Evolutionary conservation across 805 yeast genomes (phyloP).

Genomic region (Suhomyces xylopsoci): DNA sequence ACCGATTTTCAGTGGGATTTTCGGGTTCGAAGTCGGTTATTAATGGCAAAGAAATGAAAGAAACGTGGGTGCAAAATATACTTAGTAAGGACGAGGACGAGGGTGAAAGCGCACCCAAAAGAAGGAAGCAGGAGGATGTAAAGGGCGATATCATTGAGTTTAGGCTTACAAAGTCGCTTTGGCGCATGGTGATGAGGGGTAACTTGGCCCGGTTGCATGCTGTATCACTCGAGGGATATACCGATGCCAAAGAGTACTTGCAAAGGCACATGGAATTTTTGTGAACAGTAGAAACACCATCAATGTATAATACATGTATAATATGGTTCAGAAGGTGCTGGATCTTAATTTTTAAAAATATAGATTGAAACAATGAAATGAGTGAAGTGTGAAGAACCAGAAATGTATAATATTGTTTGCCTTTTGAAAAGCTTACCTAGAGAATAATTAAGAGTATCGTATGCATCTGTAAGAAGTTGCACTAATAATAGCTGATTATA

Average conservation of each 20-base stretch:
- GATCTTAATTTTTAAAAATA: no score
- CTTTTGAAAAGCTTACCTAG: no score
- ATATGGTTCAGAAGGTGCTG: no score
- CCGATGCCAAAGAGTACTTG: slow-evolving; percentile 20
- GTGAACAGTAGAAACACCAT: no score
- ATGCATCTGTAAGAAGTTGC: no score
- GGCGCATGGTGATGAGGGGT: slow-evolving; percentile 33
- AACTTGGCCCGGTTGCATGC: slow-evolving; percentile 24
- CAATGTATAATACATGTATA: no score
- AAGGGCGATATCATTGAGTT: slow-evolving; percentile 44
- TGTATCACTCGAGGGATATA: slow-evolving; percentile 27
- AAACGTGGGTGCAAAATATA: slow-evolving; percentile 32
- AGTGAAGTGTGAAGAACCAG: no score
- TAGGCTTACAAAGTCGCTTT: slow-evolving; percentile 40
- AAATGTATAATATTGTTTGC: no score
- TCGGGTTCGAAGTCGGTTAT: slow-evolving; percentile 27
- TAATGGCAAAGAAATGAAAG: slow-evolving; percentile 34
- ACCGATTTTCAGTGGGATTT: slow-evolving; percentile 24
- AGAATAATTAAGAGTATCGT: no score
- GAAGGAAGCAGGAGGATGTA: slow-evolving; percentile 7
- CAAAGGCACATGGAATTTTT: slow-evolving; percentile 15
- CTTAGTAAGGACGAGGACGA: slow-evolving; percentile 10
- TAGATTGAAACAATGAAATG: no score
- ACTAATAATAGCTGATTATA: no score
- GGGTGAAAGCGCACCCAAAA: slow-evolving; percentile 7